phyloP scores from a whole-genome alignment of 2,329 filamentous ascomycete genomes.

The Nothophoma quercina region DNA sequence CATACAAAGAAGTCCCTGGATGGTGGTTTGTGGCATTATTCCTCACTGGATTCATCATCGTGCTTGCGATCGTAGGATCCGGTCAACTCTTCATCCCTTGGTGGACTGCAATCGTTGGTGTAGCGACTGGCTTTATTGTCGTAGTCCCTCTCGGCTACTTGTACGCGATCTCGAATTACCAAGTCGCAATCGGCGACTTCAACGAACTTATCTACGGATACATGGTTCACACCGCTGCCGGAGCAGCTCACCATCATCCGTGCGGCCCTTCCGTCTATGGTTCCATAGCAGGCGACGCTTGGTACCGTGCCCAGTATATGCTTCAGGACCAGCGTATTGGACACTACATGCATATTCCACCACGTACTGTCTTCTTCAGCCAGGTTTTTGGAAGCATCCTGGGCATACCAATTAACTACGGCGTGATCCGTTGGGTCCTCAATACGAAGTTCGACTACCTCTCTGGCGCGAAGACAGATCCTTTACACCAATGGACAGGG shows the following conservation, averaged over 20 bases:
- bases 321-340: slow-evolving; percentile 71
- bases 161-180: slow-evolving; percentile 66
- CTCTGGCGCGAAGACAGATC: slow-evolving; percentile 59
- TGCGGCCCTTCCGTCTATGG: slow-evolving; percentile 66
- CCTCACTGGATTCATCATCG: slow-evolving; percentile 55
- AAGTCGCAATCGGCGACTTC: slow-evolving; percentile 63
- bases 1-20: slow-evolving; percentile 65
- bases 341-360: slow-evolving; percentile 69
- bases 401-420: slow-evolving; percentile 69
- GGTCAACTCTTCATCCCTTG: slow-evolving; percentile 65
- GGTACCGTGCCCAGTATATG: slow-evolving; percentile 57
- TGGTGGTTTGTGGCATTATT: slow-evolving; percentile 67
- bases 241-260: slow-evolving; percentile 60
- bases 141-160: slow-evolving; percentile 67
- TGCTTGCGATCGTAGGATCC: slow-evolving; percentile 61
- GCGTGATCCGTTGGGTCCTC: slow-evolving; percentile 67
- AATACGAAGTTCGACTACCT: slow-evolving; percentile 65
- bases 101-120: slow-evolving; percentile 67
- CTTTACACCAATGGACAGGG: slow-evolving; percentile 68
- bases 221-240: slow-evolving; percentile 61
- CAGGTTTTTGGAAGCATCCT: slow-evolving; percentile 67
- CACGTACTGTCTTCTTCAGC: slow-evolving; percentile 66
- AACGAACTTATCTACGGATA: slow-evolving; percentile 68
- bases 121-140: slow-evolving; percentile 62
- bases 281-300: slow-evolving; percentile 67